Conservation (phyloP, 2,329 filamentous ascomycete genomes). For the Fusarium armeniacum region DNA sequence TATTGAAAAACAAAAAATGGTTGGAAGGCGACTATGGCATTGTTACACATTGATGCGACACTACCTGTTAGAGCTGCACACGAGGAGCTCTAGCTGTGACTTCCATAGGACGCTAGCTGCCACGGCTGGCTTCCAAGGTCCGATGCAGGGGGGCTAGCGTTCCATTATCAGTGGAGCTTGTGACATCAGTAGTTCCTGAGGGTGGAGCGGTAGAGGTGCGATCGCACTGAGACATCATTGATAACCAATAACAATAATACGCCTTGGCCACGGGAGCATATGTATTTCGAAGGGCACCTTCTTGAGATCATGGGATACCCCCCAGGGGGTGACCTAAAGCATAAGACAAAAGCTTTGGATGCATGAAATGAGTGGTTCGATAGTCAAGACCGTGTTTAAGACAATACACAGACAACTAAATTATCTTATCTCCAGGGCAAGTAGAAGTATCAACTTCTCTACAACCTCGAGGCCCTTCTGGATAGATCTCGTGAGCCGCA, state of each 20-base stretch:
- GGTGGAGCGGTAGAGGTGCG: slow-evolving; percentile 27
- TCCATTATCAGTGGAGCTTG: slow-evolving; percentile 29
- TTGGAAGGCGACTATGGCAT: slow-evolving; percentile 19
- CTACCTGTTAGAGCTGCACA: slow-evolving; percentile 20
- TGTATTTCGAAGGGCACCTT: slow-evolving; percentile 6
- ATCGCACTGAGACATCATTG: slow-evolving; percentile 11
- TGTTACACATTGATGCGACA: slow-evolving; percentile 24
- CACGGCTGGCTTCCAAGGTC: neutral
- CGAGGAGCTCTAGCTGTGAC: slow-evolving; percentile 22
- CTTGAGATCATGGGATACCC: slow-evolving; percentile 34
- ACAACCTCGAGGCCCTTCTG: slow-evolving; percentile 15
- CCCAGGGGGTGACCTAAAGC: neutral
- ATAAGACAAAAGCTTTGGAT: neutral
- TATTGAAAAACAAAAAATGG: slow-evolving; percentile 15
- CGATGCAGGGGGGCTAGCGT: slow-evolving; percentile 14
- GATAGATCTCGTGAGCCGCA: neutral
- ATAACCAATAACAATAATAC: slow-evolving; percentile 30
- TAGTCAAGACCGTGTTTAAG: neutral
- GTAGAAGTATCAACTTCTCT: neutral
- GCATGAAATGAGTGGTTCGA: neutral
- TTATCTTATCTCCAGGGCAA: neutral
- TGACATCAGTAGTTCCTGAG: slow-evolving; percentile 38
- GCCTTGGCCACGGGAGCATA: slow-evolving; percentile 38
- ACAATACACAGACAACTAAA: neutral
- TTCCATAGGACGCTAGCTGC: slow-evolving; percentile 1